Base-by-base conservation (phyloP, 169 alveolate genomes). In the Cryptosporidium xiaoi region DNA sequence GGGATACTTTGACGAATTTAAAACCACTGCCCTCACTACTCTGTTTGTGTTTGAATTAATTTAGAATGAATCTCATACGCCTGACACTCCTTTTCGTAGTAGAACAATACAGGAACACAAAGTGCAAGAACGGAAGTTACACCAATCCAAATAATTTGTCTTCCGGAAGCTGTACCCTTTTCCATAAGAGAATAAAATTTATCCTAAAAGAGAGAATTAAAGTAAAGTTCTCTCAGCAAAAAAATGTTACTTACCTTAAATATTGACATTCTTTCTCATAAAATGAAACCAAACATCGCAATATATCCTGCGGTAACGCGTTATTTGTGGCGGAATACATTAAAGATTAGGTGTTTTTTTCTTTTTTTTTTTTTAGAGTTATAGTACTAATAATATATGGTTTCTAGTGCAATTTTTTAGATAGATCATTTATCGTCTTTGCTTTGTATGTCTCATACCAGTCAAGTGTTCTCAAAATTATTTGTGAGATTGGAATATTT, bases 21-120 rank as follows among this genome's bases (percentile, higher is more conserved):
- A 8, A 6, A 0, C 10, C 10, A 40, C 10, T 40, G 0, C 4
- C 48, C 10, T 40, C 48, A 40, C 0, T 6, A 53, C 8, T n/a
- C 51, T 33, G 15, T 6, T 64, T 91, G 90, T 31, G 68, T 82
- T 55, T 91, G 90, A 44, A 90, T 20, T 83, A 91, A 62, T 66
- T 65, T 87, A 13, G 93, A 82, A 82, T 91, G 94, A 69, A 90
- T 66, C 46, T 91, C 94, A 46, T 77, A 90, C 91, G 90, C 66
- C 69, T 91, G 93, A 58, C 94, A 91, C 53, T 91, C 94, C 12
- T 77, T 82, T 64, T 91, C 94, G 66, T 91, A 91, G 16, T 91
- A 82, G 51, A 83, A 83, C 3, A 91, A 51, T 27, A 91, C 94
- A 0, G 94, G 94, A 50, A 90, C 94, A 64, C 84, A 87, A 33